Percentiles rank a stretch among this genome's conserved stretches.
These are phyloP conservation scores for Penicillium herquei DNA, from an alignment of 495 filamentous ascomycete species.

Conservation along the genomic window DNA sequence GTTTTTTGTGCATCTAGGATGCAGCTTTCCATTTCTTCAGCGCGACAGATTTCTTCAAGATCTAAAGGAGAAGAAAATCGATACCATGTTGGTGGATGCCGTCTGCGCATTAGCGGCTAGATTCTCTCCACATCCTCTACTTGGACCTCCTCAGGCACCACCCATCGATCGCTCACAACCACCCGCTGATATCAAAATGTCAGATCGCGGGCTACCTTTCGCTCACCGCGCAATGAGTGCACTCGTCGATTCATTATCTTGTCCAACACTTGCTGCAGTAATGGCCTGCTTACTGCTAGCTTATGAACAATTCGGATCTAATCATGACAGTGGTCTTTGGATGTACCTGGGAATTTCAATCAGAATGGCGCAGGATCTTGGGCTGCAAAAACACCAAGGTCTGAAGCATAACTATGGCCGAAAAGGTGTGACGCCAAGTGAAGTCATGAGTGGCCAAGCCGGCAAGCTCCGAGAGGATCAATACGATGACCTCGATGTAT, in stretches of 20 bases:
- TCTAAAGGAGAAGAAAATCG: slow-evolving; percentile 73
- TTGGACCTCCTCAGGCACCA: slow-evolving; percentile 51
- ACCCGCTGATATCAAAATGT: slow-evolving; percentile 43
- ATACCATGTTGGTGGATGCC: slow-evolving; percentile 82
- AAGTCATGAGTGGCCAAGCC: slow-evolving; percentile 46
- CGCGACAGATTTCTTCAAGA: slow-evolving; percentile 65
- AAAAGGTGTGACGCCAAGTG: slow-evolving; percentile 51
- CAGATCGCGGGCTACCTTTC: slow-evolving; percentile 63
- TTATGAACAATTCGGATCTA: slow-evolving; percentile 82
- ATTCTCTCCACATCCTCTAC: slow-evolving; percentile 69
- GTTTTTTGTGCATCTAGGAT: slow-evolving; percentile 76
- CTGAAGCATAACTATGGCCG: slow-evolving; percentile 64
- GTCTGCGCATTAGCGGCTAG: slow-evolving; percentile 77
- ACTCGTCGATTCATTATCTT: slow-evolving; percentile 73
- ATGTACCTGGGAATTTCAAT: slow-evolving; percentile 87
- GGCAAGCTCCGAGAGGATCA: slow-evolving; percentile 44
- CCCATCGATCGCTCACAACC: slow-evolving; percentile 49
- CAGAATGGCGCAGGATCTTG: slow-evolving; percentile 81
- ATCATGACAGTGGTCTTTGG: slow-evolving; percentile 84
- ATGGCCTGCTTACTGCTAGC: slow-evolving; percentile 79
- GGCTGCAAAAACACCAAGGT: slow-evolving; percentile 74
- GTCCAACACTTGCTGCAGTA: slow-evolving; percentile 73
- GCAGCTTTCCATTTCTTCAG: slow-evolving; percentile 78
- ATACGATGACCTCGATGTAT: slow-evolving; percentile 37
- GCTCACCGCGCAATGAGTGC: slow-evolving; percentile 73